phyloP scores from a whole-genome alignment of 2,329 filamentous ascomycete species.

The Blastomyces emzantsi region DNA sequence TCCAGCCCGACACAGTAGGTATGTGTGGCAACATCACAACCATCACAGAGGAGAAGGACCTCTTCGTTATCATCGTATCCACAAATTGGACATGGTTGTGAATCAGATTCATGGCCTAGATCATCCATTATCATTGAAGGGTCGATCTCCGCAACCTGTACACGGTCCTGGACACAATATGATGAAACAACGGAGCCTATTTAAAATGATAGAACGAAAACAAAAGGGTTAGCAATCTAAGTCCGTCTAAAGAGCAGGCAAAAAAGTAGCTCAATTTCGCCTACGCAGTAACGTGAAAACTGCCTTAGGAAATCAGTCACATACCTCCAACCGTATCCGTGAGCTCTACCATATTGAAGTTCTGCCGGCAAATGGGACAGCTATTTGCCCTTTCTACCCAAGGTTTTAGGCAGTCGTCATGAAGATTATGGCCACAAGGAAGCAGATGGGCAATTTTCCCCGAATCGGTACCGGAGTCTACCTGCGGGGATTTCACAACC shows the following conservation, averaged over 20 bases:
- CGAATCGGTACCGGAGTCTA: slow-evolving; percentile 31
- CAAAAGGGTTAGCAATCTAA: not conserved
- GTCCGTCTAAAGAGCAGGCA: not conserved
- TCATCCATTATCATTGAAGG: slow-evolving; percentile 60
- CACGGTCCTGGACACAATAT: slow-evolving; percentile 45
- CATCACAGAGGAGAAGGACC: slow-evolving; percentile 79
- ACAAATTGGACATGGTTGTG: slow-evolving; percentile 75
- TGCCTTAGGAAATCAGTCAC: slow-evolving; percentile 25
- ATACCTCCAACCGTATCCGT: slow-evolving; percentile 71
- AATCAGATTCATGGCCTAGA: slow-evolving; percentile 55
- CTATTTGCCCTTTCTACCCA: slow-evolving; percentile 98
- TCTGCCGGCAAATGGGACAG: slow-evolving; percentile 90
- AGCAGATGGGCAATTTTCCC: slow-evolving; percentile 52
- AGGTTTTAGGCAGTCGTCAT: slow-evolving; percentile 83
- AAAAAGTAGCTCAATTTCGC: not conserved
- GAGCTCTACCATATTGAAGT: slow-evolving; percentile 83
- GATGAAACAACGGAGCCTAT: slow-evolving; percentile 49
- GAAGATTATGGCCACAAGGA: slow-evolving; percentile 83
- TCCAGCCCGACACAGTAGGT: slow-evolving; percentile 84
- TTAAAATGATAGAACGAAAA: not conserved
- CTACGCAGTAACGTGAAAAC: slow-evolving; percentile 4
- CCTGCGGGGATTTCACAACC: slow-evolving; percentile 13
- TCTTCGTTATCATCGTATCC: slow-evolving; percentile 72
- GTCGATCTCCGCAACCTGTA: slow-evolving; percentile 80
- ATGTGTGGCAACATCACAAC: slow-evolving; percentile 82